Evolutionary conservation across 176 grass and related monocot species (phyloP), one percentile per base, ranked within the genome.

Genomic region (Oryza nivara): DNA sequence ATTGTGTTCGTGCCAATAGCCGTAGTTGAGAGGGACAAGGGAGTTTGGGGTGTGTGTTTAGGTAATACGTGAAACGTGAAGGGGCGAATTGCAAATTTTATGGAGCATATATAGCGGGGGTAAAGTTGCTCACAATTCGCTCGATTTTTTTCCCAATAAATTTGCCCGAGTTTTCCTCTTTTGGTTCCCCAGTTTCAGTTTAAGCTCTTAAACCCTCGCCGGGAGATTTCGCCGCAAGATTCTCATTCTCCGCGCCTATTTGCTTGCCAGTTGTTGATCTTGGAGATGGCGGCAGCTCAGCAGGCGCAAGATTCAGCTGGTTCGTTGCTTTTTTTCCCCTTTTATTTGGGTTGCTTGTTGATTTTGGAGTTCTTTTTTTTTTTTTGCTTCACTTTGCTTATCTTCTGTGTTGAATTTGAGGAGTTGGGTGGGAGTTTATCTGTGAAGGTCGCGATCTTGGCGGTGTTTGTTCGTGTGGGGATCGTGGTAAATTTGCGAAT

Each of bases 221-320:
- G 16, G 47, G 26, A 75, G 48, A 75, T 75, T 58, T 35, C 48
- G 16, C 26, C 7, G 15, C 73, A 26, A 19, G 52, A 75, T 75
- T 75, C 48, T 16, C 48, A 75, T 75, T 75, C 48, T 16, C 48
- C 48, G 3, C 25, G 8, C 52, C 6, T 58, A n/a, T 58, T 75
- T 75, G 4, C 51, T 26, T 58, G 73, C 73, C 22, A 19, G 9
- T 68, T 49, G 28, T 19, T 56, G 83, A 72, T 79, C 67, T 79
- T 11, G 52, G 83, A 35, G 66, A 61, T 77, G 83, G 49, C 14
- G 9, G 75, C 75, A 17, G 56, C 38, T 40, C 52, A 86, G 49
- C 83, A 79, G 49, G 75, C 74, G 67, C 75, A 54, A 51, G 75
- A 86, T 79, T 67, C 65, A 46, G 61, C 70, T 11, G 84, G 84